phyloP scores from a whole-genome alignment of 768 basidiomycete genomes.

The Daedaleopsis nitida region DNA sequence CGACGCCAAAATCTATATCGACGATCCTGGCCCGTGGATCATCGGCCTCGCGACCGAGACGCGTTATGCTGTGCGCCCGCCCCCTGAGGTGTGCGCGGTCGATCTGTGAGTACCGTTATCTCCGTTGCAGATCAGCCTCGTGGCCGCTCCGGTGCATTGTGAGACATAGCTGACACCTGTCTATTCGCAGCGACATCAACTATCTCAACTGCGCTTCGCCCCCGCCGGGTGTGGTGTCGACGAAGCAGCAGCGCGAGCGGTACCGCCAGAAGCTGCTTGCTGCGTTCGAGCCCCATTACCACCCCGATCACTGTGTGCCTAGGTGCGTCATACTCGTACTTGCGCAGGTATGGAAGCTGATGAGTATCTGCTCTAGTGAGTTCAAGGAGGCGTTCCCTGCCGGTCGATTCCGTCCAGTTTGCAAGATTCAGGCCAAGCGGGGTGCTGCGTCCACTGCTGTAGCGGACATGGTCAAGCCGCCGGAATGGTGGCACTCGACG shows the following conservation, averaged over 20 bases:
- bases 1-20: constrained; percentile 90
- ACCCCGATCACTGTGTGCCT: constrained; percentile 84
- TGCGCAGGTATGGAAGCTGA: too few species aligned
- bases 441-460: constrained; percentile 79
- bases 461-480: constrained; percentile 87
- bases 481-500: constrained; percentile 94
- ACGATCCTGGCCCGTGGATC: constrained; percentile 97
- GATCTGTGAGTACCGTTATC: constrained; percentile 53
- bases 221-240: constrained; percentile 71
- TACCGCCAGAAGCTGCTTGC: constrained; percentile 72
- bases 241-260: constrained; percentile 78
- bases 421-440: constrained; percentile 86
- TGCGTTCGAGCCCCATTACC: constrained; percentile 85
- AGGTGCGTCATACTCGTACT: constrained; percentile 42
- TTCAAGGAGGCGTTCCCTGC: constrained; percentile 96
- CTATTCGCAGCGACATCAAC: constrained; percentile 30
- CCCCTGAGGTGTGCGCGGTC: constrained; percentile 77
- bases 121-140: constrained; percentile 2
- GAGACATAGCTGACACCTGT: not conserved
- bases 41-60: constrained; percentile 88
- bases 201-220: constrained; percentile 77
- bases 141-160: not conserved
- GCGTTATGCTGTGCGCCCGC: constrained; percentile 71
- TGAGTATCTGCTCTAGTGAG: constrained; percentile 50
- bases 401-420: constrained; percentile 86